Percentiles rank a stretch among this genome's conserved stretches.
Evolutionary conservation across 2,329 filamentous ascomycete genomes (phyloP).

Genomic region (Claviceps fusiformis): DNA sequence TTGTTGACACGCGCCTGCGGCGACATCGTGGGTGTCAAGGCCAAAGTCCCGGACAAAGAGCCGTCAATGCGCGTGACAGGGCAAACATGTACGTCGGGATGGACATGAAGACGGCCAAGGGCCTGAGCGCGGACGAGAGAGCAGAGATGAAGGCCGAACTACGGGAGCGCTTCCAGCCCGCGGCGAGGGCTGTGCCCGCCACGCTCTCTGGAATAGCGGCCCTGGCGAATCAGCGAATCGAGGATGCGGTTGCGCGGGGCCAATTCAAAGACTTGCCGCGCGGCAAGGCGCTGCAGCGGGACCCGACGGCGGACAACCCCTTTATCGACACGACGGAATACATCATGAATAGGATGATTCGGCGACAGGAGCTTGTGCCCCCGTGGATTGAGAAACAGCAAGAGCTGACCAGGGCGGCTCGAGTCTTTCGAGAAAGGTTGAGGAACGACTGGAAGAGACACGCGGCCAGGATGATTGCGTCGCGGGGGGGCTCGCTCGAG

Average conservation of each 20-base stretch:
- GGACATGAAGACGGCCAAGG: slow-evolving; percentile 32
- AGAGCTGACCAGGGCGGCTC: slow-evolving; percentile 58
- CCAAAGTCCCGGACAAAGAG: slow-evolving; percentile 31
- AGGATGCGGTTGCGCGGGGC: slow-evolving; percentile 82
- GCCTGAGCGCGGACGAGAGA: slow-evolving; percentile 56
- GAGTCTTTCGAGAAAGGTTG: slow-evolving; percentile 59
- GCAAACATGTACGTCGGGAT: slow-evolving; percentile 37
- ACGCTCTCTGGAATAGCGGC: slow-evolving; percentile 66
- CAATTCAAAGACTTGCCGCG: slow-evolving; percentile 76
- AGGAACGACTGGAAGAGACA: slow-evolving; percentile 76
- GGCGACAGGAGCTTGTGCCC: slow-evolving; percentile 86
- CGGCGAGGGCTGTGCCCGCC: slow-evolving; percentile 58
- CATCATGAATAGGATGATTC: slow-evolving; percentile 97
- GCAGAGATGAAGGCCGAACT: slow-evolving; percentile 60
- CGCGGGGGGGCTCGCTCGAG: slow-evolving; percentile 59
- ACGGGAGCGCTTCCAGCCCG: slow-evolving; percentile 66
- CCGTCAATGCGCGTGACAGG: slow-evolving; percentile 42
- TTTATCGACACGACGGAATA: slow-evolving; percentile 96
- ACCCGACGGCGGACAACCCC: slow-evolving; percentile 69
- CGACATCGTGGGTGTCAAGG: slow-evolving; percentile 24
- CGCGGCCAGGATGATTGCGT: slow-evolving; percentile 64
- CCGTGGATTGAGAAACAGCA: slow-evolving; percentile 99
- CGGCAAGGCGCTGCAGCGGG: slow-evolving; percentile 68
- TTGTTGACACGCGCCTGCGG: slow-evolving; percentile 39
- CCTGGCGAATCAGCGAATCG: slow-evolving; percentile 81